A percentile compares a stretch with the other conserved stretches of the same genome.
phyloP scores from a whole-genome alignment of 2,329 filamentous ascomycete species.

The Fusarium piperis region DNA sequence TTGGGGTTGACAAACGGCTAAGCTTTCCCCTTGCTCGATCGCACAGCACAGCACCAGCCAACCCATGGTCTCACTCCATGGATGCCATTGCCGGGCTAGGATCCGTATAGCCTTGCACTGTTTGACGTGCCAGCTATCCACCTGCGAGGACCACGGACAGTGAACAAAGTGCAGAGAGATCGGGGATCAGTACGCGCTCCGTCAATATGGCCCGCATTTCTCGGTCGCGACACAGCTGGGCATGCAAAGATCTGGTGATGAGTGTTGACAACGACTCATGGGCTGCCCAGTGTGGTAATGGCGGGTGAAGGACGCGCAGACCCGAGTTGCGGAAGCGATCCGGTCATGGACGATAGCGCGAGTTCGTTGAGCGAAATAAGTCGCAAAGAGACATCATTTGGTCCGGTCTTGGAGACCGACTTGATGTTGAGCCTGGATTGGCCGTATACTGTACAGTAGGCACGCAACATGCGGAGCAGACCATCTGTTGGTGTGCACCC shows the following conservation, averaged over 20 bases:
- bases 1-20: constrained; percentile 25
- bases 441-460: constrained; percentile 1
- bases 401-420: constrained; percentile 7
- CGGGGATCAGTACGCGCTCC: constrained; percentile 7
- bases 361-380: constrained; percentile 19
- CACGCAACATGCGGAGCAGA: constrained; percentile 6
- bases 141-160: constrained; percentile 12
- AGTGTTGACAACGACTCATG: constrained; percentile 13
- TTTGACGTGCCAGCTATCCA: constrained; percentile 19
- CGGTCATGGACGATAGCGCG: constrained; percentile 23
- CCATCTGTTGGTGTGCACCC: constrained; percentile 15
- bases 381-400: constrained; percentile 5
- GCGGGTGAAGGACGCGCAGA: constrained; percentile 18
- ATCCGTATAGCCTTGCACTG: constrained; percentile 41
- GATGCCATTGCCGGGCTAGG: constrained; percentile 41
- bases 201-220: constrained; percentile 5
- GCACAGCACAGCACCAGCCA: constrained; percentile 32
- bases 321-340: constrained; percentile 18
- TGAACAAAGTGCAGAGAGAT: constrained; percentile 17
- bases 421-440: constrained; percentile 17
- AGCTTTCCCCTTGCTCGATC: constrained; percentile 20
- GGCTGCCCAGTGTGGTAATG: constrained; percentile 7
- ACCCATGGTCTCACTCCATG: constrained; percentile 39
- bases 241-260: constrained; percentile 38
- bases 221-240: constrained; percentile 17